Evolutionary conservation across 2,329 filamentous ascomycete genomes (phyloP).

Genomic region (Trichoderma guizhouense): DNA sequence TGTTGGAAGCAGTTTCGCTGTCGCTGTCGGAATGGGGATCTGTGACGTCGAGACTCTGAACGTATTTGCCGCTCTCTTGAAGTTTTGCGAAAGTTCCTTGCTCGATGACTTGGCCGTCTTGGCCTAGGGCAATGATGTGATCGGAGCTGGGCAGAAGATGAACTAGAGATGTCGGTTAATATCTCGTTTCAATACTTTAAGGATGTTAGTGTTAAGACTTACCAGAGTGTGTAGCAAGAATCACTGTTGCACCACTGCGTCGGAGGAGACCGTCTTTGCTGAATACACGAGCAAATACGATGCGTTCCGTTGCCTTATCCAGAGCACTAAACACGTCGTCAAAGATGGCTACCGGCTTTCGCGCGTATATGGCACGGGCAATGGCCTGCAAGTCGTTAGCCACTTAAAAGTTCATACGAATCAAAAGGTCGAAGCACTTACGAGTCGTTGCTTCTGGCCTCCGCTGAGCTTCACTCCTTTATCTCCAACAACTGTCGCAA

Average conservation of each 20-base stretch:
- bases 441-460: constrained; percentile 35
- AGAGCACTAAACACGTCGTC: constrained; percentile 41
- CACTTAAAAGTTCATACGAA: rapidly evolving
- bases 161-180: constrained; percentile 19
- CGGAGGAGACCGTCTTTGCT: constrained; percentile 35
- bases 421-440: constrained; percentile 19
- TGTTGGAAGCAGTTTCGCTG: not conserved
- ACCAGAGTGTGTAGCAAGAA: constrained; percentile 37
- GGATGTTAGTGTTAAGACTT: not conserved
- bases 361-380: constrained; percentile 34
- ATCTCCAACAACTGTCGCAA: constrained; percentile 29
- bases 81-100: constrained; percentile 40
- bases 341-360: constrained; percentile 34
- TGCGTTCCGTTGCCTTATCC: constrained; percentile 40
- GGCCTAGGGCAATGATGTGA: constrained; percentile 42
- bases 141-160: constrained; percentile 39
- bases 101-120: constrained; percentile 39
- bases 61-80: constrained; percentile 34
- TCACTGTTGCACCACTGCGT: constrained; percentile 28
- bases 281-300: constrained; percentile 40
- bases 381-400: constrained; percentile 26
- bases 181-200: rapidly evolving
- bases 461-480: constrained; percentile 35
- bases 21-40: constrained; percentile 21
- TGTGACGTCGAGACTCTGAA: constrained; percentile 36